Evolutionary conservation across 179 eudicot species (phyloP).

Genomic region (Spinacia oleracea): DNA sequence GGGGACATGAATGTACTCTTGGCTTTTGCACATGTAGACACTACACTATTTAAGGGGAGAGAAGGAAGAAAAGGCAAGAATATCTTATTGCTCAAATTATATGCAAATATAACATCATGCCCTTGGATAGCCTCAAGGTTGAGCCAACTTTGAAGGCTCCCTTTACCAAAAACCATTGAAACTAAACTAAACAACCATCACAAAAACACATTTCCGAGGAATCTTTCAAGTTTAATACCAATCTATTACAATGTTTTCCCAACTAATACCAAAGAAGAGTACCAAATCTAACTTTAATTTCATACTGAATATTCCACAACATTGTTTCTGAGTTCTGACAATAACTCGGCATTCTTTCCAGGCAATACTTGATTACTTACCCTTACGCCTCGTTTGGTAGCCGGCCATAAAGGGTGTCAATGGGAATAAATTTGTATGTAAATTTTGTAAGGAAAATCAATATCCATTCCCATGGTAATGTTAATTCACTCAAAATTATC

Average conservation of each 20-base stretch:
- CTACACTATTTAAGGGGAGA: background rate
- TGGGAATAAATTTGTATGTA: no score
- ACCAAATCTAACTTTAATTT: background rate
- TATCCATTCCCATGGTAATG: no score
- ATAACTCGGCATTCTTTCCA: background rate
- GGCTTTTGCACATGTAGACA: background rate
- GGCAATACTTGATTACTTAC: background rate
- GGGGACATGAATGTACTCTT: background rate
- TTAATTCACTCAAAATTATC: no score
- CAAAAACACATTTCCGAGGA: background rate
- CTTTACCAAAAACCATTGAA: background rate
- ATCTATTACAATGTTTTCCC: background rate
- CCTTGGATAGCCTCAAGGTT: conserved; percentile 1
- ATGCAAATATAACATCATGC: background rate
- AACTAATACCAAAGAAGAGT: background rate
- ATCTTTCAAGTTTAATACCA: background rate
- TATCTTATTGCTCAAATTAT: background rate
- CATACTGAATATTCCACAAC: background rate
- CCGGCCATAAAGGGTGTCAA: no score
- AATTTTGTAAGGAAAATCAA: no score
- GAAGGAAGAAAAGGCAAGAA: background rate
- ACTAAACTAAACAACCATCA: background rate
- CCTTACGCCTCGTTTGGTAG: no score
- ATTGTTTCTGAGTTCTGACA: background rate
- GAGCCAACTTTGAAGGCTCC: background rate